These are phyloP conservation scores for Andrographis paniculata DNA, from an alignment of 305 asterid species.

Conservation along the genomic window DNA sequence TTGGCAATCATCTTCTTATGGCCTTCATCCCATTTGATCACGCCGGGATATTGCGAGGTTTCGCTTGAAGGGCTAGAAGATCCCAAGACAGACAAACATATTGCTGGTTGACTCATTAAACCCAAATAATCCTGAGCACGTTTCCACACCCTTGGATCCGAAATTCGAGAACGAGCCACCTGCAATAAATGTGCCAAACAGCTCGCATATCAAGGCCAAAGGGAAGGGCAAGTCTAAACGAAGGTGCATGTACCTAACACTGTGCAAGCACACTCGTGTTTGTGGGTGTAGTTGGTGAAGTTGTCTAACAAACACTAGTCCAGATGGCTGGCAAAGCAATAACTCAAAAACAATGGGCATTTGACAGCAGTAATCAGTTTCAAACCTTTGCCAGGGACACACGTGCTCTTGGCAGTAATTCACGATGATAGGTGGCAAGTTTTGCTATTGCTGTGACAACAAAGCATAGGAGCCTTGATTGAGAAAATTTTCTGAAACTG, in stretches of 20 bases:
- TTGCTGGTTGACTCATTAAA: conserved; percentile 82
- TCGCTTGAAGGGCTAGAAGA: conserved; percentile 47
- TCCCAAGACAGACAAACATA: conserved; percentile 79
- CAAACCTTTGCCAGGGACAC: conserved; percentile 86
- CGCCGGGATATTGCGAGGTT: conserved; percentile 52
- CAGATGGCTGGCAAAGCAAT: conserved; percentile 4
- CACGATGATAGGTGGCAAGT: conserved; percentile 79
- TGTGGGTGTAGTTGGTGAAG: not conserved
- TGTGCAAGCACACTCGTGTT: not conserved
- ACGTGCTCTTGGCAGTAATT: conserved; percentile 79
- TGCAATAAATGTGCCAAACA: conserved; percentile 19
- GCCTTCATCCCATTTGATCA: conserved; percentile 75
- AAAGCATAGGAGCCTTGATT: conserved; percentile 86
- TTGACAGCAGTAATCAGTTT: not conserved
- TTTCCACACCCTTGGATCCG: conserved; percentile 72
- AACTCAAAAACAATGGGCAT: conserved; percentile 6
- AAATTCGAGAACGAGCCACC: conserved; percentile 84
- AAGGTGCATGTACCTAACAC: not conserved
- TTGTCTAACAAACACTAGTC: not conserved
- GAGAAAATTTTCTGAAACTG: conserved; percentile 59
- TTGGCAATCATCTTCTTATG: conserved; percentile 66
- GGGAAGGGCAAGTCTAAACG: conserved; percentile 1
- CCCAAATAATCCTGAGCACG: conserved; percentile 86
- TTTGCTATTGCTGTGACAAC: conserved; percentile 95
- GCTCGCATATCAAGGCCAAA: not conserved